A percentile compares a stretch with the other conserved stretches of the same genome.
Evolutionary conservation across 352 stramenopile species (phyloP).

Genomic region (Pythium grandisporangium): DNA sequence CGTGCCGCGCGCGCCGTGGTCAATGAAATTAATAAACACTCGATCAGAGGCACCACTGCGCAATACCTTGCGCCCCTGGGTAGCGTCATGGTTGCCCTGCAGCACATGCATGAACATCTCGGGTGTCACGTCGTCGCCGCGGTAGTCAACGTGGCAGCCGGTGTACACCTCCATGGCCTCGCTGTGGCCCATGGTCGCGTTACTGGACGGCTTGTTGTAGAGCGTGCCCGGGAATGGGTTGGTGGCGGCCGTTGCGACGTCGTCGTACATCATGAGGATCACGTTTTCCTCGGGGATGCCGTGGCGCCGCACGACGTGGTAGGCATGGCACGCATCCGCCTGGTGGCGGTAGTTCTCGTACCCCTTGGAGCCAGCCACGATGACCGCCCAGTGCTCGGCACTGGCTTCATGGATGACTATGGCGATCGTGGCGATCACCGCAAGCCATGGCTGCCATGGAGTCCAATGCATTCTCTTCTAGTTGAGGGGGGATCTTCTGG

Average conservation of each 20-base stretch:
- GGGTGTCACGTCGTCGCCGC: constrained; percentile 69
- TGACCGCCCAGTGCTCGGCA: constrained; percentile 79
- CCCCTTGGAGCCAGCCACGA: constrained; percentile 72
- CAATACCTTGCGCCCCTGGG: constrained; percentile 70
- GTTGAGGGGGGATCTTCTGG: too few relatives aligned
- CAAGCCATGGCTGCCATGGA: too few relatives aligned
- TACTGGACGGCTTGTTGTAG: constrained; percentile 77
- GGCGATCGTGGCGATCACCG: background rate
- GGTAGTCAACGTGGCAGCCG: constrained; percentile 73
- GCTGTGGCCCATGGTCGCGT: constrained; percentile 16
- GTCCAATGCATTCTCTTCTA: too few relatives aligned
- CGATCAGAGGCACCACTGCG: constrained; percentile 75
- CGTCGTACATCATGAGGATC: constrained; percentile 88
- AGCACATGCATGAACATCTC: constrained; percentile 86
- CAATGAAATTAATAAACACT: constrained; percentile 91
- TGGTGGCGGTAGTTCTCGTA: constrained; percentile 89
- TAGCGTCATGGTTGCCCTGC: constrained; percentile 51
- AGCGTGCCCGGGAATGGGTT: constrained; percentile 85
- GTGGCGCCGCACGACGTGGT: constrained; percentile 76
- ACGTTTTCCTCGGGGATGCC: constrained; percentile 79
- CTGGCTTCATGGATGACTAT: too few relatives aligned
- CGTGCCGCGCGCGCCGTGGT: constrained; percentile 83
- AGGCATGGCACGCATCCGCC: constrained; percentile 77
- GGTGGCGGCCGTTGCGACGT: constrained; percentile 49
- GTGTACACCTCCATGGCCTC: constrained; percentile 80